Evolutionary conservation across 805 yeast genomes (phyloP).

Genomic region (Pichia scutulata): DNA sequence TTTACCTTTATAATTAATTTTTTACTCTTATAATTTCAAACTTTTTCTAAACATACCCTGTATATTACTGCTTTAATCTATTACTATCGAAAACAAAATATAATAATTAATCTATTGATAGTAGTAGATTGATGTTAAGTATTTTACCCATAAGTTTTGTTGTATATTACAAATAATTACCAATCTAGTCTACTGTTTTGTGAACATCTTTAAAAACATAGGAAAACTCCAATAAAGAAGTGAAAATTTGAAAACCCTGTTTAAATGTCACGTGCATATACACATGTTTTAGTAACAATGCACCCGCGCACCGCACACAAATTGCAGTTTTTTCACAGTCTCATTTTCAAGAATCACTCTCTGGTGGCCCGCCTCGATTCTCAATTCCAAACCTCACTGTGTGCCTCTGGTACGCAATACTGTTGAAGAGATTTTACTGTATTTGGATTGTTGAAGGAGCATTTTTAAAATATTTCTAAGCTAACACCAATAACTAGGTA

Average conservation of each 20-base stretch:
- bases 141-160: no score
- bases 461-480: neutral
- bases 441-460: neutral
- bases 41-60: slow-evolving; percentile 1
- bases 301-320: neutral
- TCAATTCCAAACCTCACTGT: neutral
- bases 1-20: neutral
- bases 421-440: slow-evolving; percentile 3
- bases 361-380: neutral
- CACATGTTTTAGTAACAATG: neutral
- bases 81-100: no score
- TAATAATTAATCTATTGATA: no score
- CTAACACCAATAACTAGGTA: slow-evolving; percentile 6
- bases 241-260: no score
- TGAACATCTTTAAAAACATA: no score
- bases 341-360: neutral
- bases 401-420: neutral
- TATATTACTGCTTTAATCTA: neutral
- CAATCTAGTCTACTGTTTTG: no score
- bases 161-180: no score
- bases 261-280: neutral
- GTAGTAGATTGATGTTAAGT: no score
- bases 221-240: no score
- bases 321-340: neutral
- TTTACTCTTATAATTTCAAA: slow-evolving; percentile 5